Base-by-base conservation (phyloP, 306 rosid genomes). In the Malus orientalis region DNA sequence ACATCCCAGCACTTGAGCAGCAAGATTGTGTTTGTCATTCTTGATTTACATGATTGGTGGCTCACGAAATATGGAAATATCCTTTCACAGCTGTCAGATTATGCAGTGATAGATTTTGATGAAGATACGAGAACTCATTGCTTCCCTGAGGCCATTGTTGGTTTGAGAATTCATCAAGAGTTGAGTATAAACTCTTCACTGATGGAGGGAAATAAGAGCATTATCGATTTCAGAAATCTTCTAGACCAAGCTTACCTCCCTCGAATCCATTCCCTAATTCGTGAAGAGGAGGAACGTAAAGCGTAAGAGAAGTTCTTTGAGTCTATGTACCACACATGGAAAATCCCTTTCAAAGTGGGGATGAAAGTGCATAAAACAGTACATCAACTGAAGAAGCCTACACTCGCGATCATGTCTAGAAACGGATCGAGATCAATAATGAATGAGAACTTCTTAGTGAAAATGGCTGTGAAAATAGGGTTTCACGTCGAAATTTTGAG, bases 21-120 rank as follows among this genome's bases (percentile, higher is more conserved):
- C 82, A 87, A 86, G 73, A 97, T 92, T 70, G 96, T 94, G 71
- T 91, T 94, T 78, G 93, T 94, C 76, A 87, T 94, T 70, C 88
- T 90, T 47, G 93, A 94, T 57, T 94, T 88, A 81, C 97, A 92
- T n/a, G 40, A 42, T 22, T 94, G 98, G 97, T 94, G 98, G 98
- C 12, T 92, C 11, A 84, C 60, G 78, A 94, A 94, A 75, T 92
- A 92, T 11, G 91, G 90, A 1, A 90, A 92, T 68, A 87, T 92
- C 19, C 82, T 92, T 66, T 92, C 93, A 16, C 89, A 60, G 3
- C 91, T 92, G 42, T 86, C 98, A 0, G 94, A 86, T 51, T 92
- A 84, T 81, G 89, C 91, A 0, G 73, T 85, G 1, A 81, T 92
- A 3, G 79, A 94, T 81, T 92, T 90, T 40, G 75, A 53, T 40